Conservation (phyloP, 768 basidiomycete species). For the Pholiota microspora region DNA sequence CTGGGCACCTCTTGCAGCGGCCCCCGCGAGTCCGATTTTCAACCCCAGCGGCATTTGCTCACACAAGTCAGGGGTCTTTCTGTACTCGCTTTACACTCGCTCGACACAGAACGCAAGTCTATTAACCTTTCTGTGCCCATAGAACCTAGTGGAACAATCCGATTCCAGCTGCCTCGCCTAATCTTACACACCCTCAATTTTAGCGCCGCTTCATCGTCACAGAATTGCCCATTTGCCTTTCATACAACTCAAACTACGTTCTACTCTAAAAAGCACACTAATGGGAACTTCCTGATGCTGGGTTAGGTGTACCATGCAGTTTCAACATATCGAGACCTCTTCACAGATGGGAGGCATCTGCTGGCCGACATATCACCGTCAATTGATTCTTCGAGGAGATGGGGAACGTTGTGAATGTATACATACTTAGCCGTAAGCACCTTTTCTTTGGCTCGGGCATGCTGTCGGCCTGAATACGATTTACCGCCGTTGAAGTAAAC, state of each 20-base stretch:
- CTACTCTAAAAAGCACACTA: not conserved
- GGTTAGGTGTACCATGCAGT: not conserved
- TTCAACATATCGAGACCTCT: not conserved
- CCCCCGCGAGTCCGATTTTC: not conserved
- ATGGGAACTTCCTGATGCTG: not conserved
- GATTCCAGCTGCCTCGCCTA: not conserved
- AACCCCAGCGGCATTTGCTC: not conserved
- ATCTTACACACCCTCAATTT: not conserved
- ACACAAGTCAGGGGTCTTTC: not conserved
- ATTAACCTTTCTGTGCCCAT: too few relatives aligned
- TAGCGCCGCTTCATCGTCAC: not conserved
- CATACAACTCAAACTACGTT: not conserved
- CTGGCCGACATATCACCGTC: conserved; percentile 2
- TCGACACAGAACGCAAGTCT: too few relatives aligned
- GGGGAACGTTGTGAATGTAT: not conserved
- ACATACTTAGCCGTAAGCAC: not conserved
- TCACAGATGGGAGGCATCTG: not conserved
- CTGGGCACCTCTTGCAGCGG: not conserved
- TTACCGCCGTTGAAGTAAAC: not conserved
- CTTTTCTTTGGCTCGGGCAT: not conserved
- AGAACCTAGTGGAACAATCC: not conserved
- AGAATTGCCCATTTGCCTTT: not conserved
- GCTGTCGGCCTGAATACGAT: not conserved
- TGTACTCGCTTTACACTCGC: not conserved
- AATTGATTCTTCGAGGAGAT: not conserved